A percentile compares a stretch with the other conserved stretches of the same genome.
Evolutionary conservation across 768 basidiomycete species (phyloP).

Genomic region (Dacryopinax primogenitus): DNA sequence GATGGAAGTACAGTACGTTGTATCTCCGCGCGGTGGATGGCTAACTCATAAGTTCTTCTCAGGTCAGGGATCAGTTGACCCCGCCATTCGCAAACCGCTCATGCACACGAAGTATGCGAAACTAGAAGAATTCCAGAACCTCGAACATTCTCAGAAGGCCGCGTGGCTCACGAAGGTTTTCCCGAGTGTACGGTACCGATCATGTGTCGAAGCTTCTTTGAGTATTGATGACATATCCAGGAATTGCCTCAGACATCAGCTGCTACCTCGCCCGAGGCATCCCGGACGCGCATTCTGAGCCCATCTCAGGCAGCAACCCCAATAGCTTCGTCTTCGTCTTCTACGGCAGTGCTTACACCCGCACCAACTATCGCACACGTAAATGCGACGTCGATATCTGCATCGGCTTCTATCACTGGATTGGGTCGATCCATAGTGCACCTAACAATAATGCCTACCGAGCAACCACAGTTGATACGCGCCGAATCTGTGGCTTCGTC

Average conservation of each 20-base stretch:
- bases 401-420: too few relatives aligned
- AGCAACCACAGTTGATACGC: background rate
- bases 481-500: background rate
- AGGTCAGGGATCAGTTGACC: constrained; percentile 5
- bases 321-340: background rate
- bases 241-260: background rate
- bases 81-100: constrained; percentile 1
- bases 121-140: constrained; percentile 8
- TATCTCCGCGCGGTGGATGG: background rate
- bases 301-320: background rate
- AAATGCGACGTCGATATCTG: too few relatives aligned
- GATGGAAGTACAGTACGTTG: background rate
- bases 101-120: constrained; percentile 7
- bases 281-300: background rate
- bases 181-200: background rate
- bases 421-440: too few relatives aligned
- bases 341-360: background rate
- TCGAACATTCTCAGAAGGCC: background rate
- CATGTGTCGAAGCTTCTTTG: background rate
- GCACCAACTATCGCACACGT: too few relatives aligned
- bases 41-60: background rate
- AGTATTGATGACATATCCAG: background rate
- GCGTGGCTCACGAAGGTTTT: background rate
- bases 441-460: background rate
- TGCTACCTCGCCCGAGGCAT: background rate